A percentile compares a stretch with the other conserved stretches of the same genome.
phyloP scores from a whole-genome alignment of 257 asterid species.

The Nicotiana undulata region DNA sequence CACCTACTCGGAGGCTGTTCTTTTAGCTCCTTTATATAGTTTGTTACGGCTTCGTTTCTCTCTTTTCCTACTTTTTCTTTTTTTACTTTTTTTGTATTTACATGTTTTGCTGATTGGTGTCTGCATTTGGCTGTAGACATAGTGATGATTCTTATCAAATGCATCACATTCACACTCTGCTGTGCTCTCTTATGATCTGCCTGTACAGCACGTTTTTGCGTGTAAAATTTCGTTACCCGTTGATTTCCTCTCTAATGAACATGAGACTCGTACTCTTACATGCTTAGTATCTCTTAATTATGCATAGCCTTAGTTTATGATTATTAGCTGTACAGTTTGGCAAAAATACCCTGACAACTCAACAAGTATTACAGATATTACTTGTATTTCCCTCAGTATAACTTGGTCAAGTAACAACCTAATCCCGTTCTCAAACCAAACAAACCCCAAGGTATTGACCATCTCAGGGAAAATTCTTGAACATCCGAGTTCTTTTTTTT shows the following conservation, averaged over 20 bases:
- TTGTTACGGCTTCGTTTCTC: not conserved
- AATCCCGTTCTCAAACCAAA: not conserved
- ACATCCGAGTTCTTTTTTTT: too few relatives aligned
- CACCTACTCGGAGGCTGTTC: conserved; percentile 35
- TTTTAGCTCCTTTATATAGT: conserved; percentile 20
- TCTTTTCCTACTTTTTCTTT: not conserved
- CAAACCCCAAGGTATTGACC: not conserved
- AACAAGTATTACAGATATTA: not conserved
- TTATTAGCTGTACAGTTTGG: not conserved
- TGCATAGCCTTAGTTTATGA: not conserved
- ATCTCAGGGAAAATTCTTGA: too few relatives aligned
- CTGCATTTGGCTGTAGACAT: conserved; percentile 12
- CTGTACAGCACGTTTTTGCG: not conserved
- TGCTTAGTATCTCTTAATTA: not conserved
- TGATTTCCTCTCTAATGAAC: not conserved
- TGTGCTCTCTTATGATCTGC: not conserved
- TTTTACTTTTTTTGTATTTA: not conserved
- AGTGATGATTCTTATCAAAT: conserved; percentile 1
- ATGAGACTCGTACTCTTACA: not conserved
- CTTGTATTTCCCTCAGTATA: too few relatives aligned
- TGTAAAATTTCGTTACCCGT: not conserved
- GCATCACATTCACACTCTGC: not conserved
- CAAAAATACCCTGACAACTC: not conserved
- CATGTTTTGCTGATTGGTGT: not conserved
- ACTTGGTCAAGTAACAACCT: not conserved